These are phyloP conservation scores for Penicillium sp. DNA, from an alignment of 2,329 filamentous ascomycete species.

Conservation along the genomic window DNA sequence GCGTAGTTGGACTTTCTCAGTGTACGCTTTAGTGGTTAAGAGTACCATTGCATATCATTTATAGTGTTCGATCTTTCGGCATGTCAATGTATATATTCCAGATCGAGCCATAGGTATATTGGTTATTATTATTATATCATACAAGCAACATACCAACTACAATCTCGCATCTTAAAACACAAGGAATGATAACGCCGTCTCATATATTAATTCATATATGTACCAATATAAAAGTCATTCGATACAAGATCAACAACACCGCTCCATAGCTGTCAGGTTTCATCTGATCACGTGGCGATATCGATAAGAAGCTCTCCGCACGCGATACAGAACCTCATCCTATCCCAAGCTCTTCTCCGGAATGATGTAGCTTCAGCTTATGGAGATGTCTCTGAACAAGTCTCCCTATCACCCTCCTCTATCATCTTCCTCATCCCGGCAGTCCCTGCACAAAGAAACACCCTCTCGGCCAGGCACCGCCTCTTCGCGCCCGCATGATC, in stretches of 20 bases:
- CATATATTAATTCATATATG: background rate
- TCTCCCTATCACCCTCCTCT: conserved; percentile 12
- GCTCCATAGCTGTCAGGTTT: background rate
- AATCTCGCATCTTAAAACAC: background rate
- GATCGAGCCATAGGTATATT: background rate
- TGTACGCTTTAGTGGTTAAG: background rate
- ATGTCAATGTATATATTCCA: background rate
- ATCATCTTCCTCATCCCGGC: conserved; percentile 31
- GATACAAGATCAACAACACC: background rate
- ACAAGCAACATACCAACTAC: too few species aligned
- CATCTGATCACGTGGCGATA: conserved; percentile 11
- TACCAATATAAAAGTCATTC: background rate
- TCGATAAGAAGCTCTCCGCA: conserved; percentile 29
- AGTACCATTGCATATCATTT: too few species aligned
- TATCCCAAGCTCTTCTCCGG: conserved; percentile 2
- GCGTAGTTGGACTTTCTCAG: background rate
- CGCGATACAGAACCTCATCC: conserved; percentile 4
- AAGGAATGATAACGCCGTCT: background rate
- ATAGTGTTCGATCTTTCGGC: background rate
- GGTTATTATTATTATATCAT: background rate
- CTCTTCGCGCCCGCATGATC: conserved; percentile 15
- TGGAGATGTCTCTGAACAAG: conserved; percentile 35
- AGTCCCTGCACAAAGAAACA: conserved; percentile 17
- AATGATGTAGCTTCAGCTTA: conserved; percentile 29
- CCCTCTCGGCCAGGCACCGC: conserved; percentile 9